Evolutionary conservation across 108 stramenopile species (phyloP), one percentile per base, ranked within the genome.

Genomic region (Licmophora abbreviata): DNA sequence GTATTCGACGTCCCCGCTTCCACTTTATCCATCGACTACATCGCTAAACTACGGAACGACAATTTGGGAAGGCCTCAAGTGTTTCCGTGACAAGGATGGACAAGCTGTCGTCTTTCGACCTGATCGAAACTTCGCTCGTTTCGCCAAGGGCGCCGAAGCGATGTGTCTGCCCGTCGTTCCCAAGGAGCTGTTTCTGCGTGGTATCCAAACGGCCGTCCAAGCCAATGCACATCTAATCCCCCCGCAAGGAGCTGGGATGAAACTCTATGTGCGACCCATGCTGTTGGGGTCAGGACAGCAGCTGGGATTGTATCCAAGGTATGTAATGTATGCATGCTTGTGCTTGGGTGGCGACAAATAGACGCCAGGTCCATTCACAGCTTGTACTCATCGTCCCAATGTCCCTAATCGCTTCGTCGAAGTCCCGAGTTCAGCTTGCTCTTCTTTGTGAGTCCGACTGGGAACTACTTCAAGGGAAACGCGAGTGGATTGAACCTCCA

Each of bases 51-150:
- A 90, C 49, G 88, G 88, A 41, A 83, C 83, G 10, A 85, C 83
- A 25, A 66, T 90, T 22, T 90, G 83, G 83, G 88, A 90, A 67
- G 88, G 88, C n/a, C 62, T 90, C 31, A 85, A 85, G 15, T 81
- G 79, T 45, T 82, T 68, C 48, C 79, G 88, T 17, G 66, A 56
- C 23, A 65, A 67, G 31, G 64, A 83, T 35, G 68, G 66, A 0
- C 58, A 64, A 11, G 61, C 79, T n/a, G 44, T 79, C 3, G 68
- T 90, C 29, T 83, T 90, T 48, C 88, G 88, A 32, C 76, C 88
- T 25, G 76, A 90, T 43, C 71, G 56, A 35, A 90, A 90, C 49
- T 85, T 70, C 44, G 54, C 48, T 17, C 63, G 88, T 14, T 83
- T 90, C 45, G 53, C 43, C 6, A 51, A 56, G 22, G 88, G 88